phyloP scores from a whole-genome alignment of 768 basidiomycete species.

The Suillus variegatus region DNA sequence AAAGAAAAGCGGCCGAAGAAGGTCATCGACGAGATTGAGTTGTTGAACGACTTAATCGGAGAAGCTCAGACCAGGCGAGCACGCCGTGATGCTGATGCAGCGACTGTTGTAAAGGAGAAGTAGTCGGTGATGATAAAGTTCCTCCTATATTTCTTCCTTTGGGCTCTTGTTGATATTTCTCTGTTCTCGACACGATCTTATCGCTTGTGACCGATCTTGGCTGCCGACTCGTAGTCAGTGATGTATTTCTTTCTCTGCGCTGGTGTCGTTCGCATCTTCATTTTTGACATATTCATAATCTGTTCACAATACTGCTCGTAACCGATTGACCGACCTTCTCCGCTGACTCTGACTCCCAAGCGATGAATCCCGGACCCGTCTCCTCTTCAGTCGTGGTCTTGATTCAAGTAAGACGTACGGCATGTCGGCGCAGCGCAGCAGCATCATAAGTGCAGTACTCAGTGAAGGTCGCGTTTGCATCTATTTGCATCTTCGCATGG shows the following conservation, averaged over 20 bases:
- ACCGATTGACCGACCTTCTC: background rate
- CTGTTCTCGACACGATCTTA: background rate
- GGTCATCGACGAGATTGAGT: constrained; percentile 30
- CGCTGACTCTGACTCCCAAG: background rate
- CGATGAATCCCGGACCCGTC: background rate
- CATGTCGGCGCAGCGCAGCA: background rate
- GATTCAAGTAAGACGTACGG: background rate
- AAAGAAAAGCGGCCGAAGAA: constrained; percentile 27
- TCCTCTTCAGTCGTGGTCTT: background rate
- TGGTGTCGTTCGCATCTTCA: background rate
- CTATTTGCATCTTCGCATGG: background rate
- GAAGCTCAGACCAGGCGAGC: constrained; percentile 16
- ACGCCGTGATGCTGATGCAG: background rate
- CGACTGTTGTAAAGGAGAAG: background rate
- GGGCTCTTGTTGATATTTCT: background rate
- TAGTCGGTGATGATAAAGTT: background rate
- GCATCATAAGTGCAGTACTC: background rate
- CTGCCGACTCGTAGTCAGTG: background rate
- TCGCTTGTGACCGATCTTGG: background rate
- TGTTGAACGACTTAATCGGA: constrained; percentile 24
- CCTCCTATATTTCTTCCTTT: background rate
- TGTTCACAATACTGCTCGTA: background rate
- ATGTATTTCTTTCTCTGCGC: background rate
- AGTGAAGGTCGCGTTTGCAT: background rate
- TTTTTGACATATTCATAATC: background rate